Percentiles rank a stretch among this genome's conserved stretches.
Evolutionary conservation across 2,329 filamentous ascomycete species (phyloP).

Genomic region (Elsinoe arachidis): DNA sequence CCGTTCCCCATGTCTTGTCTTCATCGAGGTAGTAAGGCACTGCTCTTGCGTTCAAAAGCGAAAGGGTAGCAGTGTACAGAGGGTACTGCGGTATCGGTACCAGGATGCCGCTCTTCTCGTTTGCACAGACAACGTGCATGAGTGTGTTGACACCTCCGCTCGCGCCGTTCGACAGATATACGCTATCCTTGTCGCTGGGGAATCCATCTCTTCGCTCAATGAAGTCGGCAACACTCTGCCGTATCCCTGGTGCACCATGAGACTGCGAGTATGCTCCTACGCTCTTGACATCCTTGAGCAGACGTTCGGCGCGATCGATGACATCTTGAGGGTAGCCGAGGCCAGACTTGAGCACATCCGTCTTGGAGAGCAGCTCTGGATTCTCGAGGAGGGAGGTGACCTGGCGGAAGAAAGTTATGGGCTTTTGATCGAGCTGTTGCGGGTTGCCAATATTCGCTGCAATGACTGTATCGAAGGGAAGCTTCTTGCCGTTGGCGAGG

Average conservation of each 20-base stretch:
- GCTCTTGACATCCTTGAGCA: constrained; percentile 76
- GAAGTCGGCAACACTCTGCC: constrained; percentile 83
- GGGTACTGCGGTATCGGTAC: constrained; percentile 97
- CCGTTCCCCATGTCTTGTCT: constrained; percentile 75
- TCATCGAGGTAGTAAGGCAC: constrained; percentile 96
- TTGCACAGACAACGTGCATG: constrained; percentile 77
- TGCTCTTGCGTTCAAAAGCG: constrained; percentile 72
- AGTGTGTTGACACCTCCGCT: constrained; percentile 93
- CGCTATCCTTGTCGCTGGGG: constrained; percentile 66
- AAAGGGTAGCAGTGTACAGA: constrained; percentile 87
- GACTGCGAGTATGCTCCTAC: constrained; percentile 96
- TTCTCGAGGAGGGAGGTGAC: constrained; percentile 90
- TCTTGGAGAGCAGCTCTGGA: constrained; percentile 71
- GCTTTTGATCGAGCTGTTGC: constrained; percentile 97
- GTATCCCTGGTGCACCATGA: constrained; percentile 76
- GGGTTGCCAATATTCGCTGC: constrained; percentile 98
- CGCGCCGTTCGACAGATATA: constrained; percentile 87
- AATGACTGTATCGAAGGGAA: constrained; percentile 35
- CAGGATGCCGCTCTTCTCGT: constrained; percentile 69
- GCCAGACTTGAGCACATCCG: constrained; percentile 63
- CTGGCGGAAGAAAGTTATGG: constrained; percentile 97
- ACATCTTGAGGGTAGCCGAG: constrained; percentile 89
- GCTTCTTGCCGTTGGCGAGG: constrained; percentile 42
- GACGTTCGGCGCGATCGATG: constrained; percentile 68
- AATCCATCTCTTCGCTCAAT: constrained; percentile 85